Conservation (phyloP, 306 rosid species). For the Dicorynia guianensis region DNA sequence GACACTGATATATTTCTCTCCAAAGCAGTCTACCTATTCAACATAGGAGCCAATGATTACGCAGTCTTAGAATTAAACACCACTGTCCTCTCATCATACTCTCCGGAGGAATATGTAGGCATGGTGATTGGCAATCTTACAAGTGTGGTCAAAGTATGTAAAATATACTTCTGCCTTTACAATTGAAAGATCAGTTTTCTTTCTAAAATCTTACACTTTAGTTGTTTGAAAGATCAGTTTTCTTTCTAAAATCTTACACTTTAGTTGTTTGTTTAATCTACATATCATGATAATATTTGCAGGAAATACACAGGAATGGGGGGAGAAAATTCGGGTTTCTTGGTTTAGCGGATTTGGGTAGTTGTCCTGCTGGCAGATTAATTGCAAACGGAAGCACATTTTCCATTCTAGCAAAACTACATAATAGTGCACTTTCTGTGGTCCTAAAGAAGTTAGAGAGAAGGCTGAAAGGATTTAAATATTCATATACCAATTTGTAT, state of each 20-base stretch:
- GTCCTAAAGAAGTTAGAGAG: conserved; percentile 22
- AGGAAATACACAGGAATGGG: conserved; percentile 39
- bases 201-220: too few relatives aligned
- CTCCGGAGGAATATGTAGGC: not conserved
- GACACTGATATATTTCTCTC: conserved; percentile 44
- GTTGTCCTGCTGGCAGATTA: conserved; percentile 19
- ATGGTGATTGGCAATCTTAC: conserved; percentile 63
- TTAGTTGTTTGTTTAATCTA: too few relatives aligned
- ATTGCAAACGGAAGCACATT: not conserved
- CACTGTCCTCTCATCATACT: conserved; percentile 42
- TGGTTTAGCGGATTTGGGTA: conserved; percentile 22
- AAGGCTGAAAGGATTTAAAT: conserved; percentile 44
- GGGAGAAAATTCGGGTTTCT: conserved; percentile 43
- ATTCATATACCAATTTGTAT: conserved; percentile 33
- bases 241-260: too few relatives aligned
- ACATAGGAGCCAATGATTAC: conserved; percentile 66
- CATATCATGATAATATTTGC: not conserved
- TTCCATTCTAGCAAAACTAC: conserved; percentile 17
- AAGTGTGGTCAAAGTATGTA: conserved; percentile 51
- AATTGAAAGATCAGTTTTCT: too few relatives aligned
- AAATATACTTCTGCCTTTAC: too few relatives aligned
- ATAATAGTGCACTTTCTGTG: conserved; percentile 35
- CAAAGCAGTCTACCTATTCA: conserved; percentile 58
- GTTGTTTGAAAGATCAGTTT: too few relatives aligned
- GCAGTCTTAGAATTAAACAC: conserved; percentile 51